These are phyloP conservation scores for Botryobasidium botryosum DNA, from an alignment of 768 basidiomycete genomes.

Conservation along the genomic window DNA sequence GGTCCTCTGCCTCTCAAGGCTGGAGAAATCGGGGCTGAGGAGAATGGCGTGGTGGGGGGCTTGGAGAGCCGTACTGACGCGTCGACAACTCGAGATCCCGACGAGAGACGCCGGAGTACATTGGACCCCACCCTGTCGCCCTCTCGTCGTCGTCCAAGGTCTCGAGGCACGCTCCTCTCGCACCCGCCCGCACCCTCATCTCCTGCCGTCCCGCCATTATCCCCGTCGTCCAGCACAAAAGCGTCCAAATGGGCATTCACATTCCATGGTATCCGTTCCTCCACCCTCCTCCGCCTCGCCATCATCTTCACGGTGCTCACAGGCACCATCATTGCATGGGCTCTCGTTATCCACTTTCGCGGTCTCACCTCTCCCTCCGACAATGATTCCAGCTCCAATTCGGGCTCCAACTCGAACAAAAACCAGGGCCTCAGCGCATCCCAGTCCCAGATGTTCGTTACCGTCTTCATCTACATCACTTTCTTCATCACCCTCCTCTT, in stretches of 20 bases:
- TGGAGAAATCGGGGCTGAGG: no score
- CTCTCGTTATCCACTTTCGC: neutral
- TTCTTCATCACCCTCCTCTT: constrained; percentile 36
- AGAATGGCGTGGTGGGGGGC: no score
- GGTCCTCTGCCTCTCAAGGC: no score
- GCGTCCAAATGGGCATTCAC: neutral
- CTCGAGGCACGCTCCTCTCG: no score
- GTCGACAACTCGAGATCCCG: no score
- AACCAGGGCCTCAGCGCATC: neutral
- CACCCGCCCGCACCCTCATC: neutral
- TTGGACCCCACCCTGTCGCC: no score
- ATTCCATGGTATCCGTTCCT: neutral
- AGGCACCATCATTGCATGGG: neutral
- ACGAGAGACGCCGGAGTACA: no score
- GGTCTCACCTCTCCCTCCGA: neutral
- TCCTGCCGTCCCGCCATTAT: neutral
- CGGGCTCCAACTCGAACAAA: neutral
- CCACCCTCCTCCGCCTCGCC: constrained; percentile 1
- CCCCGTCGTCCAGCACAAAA: neutral
- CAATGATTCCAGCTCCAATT: neutral
- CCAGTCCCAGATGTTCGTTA: no score
- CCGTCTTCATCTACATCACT: constrained; percentile 43
- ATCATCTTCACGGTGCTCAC: neutral
- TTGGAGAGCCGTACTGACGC: no score
- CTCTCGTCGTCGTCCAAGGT: no score